Percentiles rank a stretch among this genome's conserved stretches.
Conservation (phyloP, 140 eudicot genomes). For the Ambrosia hybrid region DNA sequence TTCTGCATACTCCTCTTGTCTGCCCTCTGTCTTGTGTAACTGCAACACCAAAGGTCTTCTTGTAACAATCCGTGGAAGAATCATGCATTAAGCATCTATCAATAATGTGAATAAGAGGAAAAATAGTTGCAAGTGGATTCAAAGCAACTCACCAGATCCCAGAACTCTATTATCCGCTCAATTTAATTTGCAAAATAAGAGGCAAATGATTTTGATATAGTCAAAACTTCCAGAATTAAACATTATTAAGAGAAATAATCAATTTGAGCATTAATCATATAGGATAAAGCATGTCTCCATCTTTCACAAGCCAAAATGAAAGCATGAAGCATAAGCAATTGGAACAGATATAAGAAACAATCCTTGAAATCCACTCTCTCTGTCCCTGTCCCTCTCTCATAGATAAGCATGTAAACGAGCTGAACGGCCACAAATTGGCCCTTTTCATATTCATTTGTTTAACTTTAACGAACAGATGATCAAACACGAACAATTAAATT, state of each 20-base stretch:
- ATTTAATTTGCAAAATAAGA: slow-evolving; percentile 9
- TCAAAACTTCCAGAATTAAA: slow-evolving; percentile 2
- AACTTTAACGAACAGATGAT: too few species aligned
- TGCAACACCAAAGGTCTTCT: slow-evolving; percentile 72
- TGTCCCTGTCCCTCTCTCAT: too few species aligned
- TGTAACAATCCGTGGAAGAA: slow-evolving; percentile 55
- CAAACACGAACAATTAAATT: too few species aligned
- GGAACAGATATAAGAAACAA: not conserved
- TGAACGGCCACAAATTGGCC: too few species aligned
- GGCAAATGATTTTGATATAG: slow-evolving; percentile 12
- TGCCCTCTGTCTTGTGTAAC: slow-evolving; percentile 46
- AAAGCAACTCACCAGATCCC: slow-evolving; percentile 75
- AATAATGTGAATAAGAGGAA: not conserved
- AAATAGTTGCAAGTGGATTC: slow-evolving; percentile 4
- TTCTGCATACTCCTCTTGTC: slow-evolving; percentile 54
- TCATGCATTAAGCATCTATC: not conserved
- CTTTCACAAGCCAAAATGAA: not conserved
- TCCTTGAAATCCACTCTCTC: not conserved
- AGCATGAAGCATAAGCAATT: not conserved
- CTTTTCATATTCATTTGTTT: too few species aligned
- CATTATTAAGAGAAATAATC: slow-evolving; percentile 15
- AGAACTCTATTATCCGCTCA: slow-evolving; percentile 57
- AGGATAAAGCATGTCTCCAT: too few species aligned
- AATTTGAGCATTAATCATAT: not conserved
- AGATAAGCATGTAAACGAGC: too few species aligned